These are phyloP conservation scores for Aspergillus egyptiacus DNA, from an alignment of 495 filamentous ascomycete genomes.

Conservation along the genomic window DNA sequence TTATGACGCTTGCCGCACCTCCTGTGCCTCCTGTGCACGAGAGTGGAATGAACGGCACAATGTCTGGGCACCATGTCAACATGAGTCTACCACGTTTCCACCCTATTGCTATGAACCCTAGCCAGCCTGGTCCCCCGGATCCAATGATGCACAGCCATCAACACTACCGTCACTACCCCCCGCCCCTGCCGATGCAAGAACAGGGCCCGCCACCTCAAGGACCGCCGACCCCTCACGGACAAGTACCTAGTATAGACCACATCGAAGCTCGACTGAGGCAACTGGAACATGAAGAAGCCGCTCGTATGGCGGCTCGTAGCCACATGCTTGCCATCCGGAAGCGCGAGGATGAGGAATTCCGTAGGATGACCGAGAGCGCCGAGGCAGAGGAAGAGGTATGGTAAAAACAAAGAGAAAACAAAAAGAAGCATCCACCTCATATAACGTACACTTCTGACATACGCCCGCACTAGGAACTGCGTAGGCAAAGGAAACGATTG, in stretches of 20 bases:
- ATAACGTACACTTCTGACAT: conserved; percentile 11
- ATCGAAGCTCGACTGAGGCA: conserved; percentile 42
- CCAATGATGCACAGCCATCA: conserved; percentile 36
- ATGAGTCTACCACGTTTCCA: conserved; percentile 40
- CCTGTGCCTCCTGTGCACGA: conserved; percentile 37
- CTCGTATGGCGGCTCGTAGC: conserved; percentile 38
- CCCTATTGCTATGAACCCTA: conserved; percentile 45
- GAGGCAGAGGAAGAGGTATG: conserved; percentile 46
- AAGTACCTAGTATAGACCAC: conserved; percentile 36
- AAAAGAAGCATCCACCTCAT: not conserved
- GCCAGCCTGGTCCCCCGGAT: conserved; percentile 32
- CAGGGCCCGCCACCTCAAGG: conserved; percentile 29
- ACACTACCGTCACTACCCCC: conserved; percentile 35
- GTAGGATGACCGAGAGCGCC: conserved; percentile 42
- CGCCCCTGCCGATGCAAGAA: conserved; percentile 32
- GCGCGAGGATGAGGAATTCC: conserved; percentile 46
- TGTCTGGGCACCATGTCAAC: conserved; percentile 28
- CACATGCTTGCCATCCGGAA: conserved; percentile 41
- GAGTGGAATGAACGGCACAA: conserved; percentile 29
- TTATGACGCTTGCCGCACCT: conserved; percentile 39
- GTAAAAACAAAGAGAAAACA: conserved; percentile 6
- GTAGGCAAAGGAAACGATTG: conserved; percentile 40
- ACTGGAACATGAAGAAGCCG: conserved; percentile 45
- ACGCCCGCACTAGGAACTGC: conserved; percentile 33
- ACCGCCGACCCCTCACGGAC: conserved; percentile 25